A percentile compares a stretch with the other conserved stretches of the same genome.
Conservation (phyloP, 1,139 yeast genomes). For the Yamadazyma sp. region DNA sequence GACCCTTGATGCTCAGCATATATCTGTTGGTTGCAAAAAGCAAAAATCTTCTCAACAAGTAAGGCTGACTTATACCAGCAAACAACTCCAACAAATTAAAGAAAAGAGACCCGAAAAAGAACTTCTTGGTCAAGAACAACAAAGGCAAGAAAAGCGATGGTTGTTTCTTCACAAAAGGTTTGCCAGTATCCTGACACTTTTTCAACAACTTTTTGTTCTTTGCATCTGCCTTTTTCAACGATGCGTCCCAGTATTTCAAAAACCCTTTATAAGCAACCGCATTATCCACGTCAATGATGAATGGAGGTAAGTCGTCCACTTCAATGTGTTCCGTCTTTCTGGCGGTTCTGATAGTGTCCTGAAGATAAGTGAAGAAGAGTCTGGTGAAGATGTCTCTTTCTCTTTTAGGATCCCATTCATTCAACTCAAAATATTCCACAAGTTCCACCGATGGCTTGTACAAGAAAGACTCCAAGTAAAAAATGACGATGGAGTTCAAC, state of each 20-base stretch:
- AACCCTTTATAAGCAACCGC: conserved; percentile 22
- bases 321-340: conserved; percentile 21
- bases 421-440: conserved; percentile 34
- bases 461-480: conserved; percentile 33
- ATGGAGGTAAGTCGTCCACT: conserved; percentile 24
- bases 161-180: conserved; percentile 11
- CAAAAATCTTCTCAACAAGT: conserved; percentile 31
- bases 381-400: conserved; percentile 25
- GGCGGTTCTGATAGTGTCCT: conserved; percentile 22
- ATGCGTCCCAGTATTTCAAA: conserved; percentile 22
- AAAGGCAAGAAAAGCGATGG: conserved; percentile 25
- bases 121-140: conserved; percentile 5
- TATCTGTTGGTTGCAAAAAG: conserved; percentile 22
- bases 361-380: conserved; percentile 24
- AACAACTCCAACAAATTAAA: conserved; percentile 23
- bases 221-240: conserved; percentile 18
- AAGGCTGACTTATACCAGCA: conserved; percentile 28
- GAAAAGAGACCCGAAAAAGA: conserved; percentile 12
- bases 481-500: conserved; percentile 32
- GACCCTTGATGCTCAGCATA: conserved; percentile 1
- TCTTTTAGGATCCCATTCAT: conserved; percentile 28
- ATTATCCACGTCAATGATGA: conserved; percentile 21
- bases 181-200: conserved; percentile 9
- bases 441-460: conserved; percentile 50
- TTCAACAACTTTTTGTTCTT: conserved; percentile 11